Conservation (phyloP, 176 grass and related monocot genomes). For the Oryza glumipatula region DNA sequence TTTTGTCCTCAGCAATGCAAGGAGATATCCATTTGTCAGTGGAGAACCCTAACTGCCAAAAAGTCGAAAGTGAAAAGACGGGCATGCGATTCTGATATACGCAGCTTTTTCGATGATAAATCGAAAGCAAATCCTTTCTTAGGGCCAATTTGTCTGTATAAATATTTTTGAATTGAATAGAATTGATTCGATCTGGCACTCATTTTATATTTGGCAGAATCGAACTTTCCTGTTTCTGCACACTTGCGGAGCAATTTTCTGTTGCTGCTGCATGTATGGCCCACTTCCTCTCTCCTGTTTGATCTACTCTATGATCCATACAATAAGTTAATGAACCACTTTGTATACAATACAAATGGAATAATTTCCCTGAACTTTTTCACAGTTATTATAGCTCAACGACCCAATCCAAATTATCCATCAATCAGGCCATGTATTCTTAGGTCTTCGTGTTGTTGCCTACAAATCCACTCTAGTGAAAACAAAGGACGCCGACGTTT, state of each 20-base stretch:
- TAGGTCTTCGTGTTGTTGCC: slow-evolving; percentile 20
- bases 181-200: slow-evolving; percentile 44
- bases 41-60: slow-evolving; percentile 55
- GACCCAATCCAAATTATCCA: slow-evolving; percentile 1
- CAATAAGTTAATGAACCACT: neutral
- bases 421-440: neutral
- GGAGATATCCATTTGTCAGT: slow-evolving; percentile 46
- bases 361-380: slow-evolving; percentile 6
- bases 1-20: slow-evolving; percentile 27
- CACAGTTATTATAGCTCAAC: neutral
- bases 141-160: slow-evolving; percentile 12
- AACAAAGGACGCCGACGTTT: neutral
- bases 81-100: slow-evolving; percentile 46
- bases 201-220: slow-evolving; percentile 21
- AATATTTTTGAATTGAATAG: slow-evolving; percentile 16
- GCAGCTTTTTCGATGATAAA: slow-evolving; percentile 11
- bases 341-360: slow-evolving; percentile 6
- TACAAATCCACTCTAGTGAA: slow-evolving; percentile 32
- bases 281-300: slow-evolving; percentile 14
- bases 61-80: slow-evolving; percentile 6
- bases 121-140: slow-evolving; percentile 33
- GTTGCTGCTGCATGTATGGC: neutral
- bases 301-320: neutral
- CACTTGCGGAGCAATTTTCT: slow-evolving; percentile 37
- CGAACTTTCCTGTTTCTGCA: slow-evolving; percentile 52